Evolutionary conservation across 176 grass and related monocot genomes (phyloP), one percentile per base, ranked within the genome.

Genomic region (Ananas comosus): DNA sequence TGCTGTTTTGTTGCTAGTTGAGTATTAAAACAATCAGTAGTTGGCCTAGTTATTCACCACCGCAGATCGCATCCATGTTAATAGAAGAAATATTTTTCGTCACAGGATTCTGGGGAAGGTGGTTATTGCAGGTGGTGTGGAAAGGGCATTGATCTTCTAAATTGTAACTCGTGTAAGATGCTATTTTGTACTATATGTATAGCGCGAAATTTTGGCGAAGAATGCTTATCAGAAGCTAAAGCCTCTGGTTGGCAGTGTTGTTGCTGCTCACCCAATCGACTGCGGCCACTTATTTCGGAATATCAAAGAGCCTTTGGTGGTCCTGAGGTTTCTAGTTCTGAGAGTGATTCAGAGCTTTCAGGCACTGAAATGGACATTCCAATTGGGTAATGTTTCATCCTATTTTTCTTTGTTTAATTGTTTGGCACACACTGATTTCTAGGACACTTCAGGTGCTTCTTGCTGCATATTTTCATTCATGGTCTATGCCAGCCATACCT

Each of bases 81-180:
- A 18, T 61, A 61, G 22, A 18, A 19, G 21, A 18, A 19, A n/a
- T 61, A 17, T 61, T 21, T 61, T 61, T 61, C 13, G 5, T 52
- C 25, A 21, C 51, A 42, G 61, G 74, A 78, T 77, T 59, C 80
- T 70, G 79, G 84, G 51, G 84, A 57, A 25, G 82, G 73, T 79
- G 82, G 75, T 73, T 99, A 88, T 84, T 99, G 94, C 78, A 86
- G 73, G 68, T 99, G 94, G 89, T 99, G 89, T 83, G 74, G 87
- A 73, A 83, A 85, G 70, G 78, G 80, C 72, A 85, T 87, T 72
- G 81, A 88, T 48, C 82, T 99, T 81, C 78, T 80, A 70, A 85
- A 69, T 85, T 99, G 89, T 81, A 79, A 79, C 76, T 93, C 87
- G 25, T 99, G 94, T 74, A 90, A 82, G 66, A 84, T 90, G 63